Percentiles rank a stretch among this genome's conserved stretches.
Evolutionary conservation across 108 stramenopile species (phyloP).

Genomic region (Cyclotella baltica): DNA sequence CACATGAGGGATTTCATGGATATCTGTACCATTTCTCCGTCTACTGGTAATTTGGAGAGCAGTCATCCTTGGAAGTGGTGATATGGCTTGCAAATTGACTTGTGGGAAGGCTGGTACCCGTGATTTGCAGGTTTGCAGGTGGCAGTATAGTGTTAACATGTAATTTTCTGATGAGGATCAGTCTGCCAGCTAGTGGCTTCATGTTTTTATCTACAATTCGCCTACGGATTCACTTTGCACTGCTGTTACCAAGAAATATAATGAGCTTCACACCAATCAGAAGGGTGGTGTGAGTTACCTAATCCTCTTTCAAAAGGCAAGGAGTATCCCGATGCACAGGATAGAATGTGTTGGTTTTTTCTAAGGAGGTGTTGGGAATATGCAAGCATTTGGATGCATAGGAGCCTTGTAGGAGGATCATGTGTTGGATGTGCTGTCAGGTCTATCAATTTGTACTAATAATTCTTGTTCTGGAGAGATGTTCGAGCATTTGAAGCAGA

Average conservation of each 20-base stretch:
- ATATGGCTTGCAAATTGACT: background rate
- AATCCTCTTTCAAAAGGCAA: background rate
- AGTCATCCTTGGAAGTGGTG: background rate
- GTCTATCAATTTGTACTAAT: constrained; percentile 1
- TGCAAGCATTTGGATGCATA: background rate
- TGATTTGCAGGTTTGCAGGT: background rate
- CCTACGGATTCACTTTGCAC: background rate
- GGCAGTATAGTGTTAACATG: background rate
- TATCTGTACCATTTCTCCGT: background rate
- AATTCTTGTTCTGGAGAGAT: background rate
- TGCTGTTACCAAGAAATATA: constrained; percentile 7
- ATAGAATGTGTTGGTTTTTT: background rate
- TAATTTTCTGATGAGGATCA: background rate
- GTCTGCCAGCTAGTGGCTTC: background rate
- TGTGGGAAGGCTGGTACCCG: background rate
- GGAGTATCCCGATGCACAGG: background rate
- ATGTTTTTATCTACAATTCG: background rate
- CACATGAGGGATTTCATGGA: background rate
- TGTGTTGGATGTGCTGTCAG: background rate
- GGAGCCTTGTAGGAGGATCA: background rate
- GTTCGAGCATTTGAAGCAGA: background rate
- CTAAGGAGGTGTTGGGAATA: background rate
- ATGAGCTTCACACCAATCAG: background rate
- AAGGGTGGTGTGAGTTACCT: background rate
- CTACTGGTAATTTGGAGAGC: background rate